Evolutionary conservation across 2,329 filamentous ascomycete genomes (phyloP).

Genomic region (Raffaelea ambrosiae): DNA sequence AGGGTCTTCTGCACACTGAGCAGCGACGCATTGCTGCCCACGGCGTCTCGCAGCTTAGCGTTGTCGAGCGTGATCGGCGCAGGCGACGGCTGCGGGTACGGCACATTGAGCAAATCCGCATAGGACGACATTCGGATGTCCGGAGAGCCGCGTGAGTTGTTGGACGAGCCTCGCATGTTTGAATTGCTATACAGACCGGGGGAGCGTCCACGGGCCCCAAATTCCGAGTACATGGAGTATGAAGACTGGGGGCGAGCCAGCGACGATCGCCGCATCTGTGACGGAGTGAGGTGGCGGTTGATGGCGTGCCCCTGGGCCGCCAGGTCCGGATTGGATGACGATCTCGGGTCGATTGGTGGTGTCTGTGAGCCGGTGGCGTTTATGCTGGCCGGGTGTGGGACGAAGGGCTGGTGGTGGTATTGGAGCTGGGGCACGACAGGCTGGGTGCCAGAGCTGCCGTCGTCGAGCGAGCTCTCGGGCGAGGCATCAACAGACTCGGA

Average conservation of each 20-base stretch:
- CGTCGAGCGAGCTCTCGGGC: conserved; percentile 41
- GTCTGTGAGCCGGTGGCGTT: conserved; percentile 8
- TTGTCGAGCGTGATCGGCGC: conserved; percentile 70
- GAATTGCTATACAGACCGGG: conserved; percentile 35
- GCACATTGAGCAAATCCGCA: conserved; percentile 54
- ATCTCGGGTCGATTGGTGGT: conserved; percentile 34
- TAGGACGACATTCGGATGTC: conserved; percentile 46
- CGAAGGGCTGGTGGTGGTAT: conserved; percentile 47
- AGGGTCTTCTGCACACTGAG: conserved; percentile 88
- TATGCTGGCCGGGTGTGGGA: conserved; percentile 16
- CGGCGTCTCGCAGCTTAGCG: conserved; percentile 63
- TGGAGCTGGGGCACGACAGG: conserved; percentile 46
- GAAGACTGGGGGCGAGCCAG: conserved; percentile 64
- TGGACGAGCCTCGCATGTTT: conserved; percentile 38
- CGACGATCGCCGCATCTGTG: conserved; percentile 45
- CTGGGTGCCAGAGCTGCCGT: conserved; percentile 23
- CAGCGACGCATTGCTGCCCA: conserved; percentile 85
- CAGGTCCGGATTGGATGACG: conserved; percentile 43
- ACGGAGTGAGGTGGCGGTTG: conserved; percentile 56
- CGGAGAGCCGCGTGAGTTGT: conserved; percentile 45
- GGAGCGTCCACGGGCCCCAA: conserved; percentile 54
- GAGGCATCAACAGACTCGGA: conserved; percentile 36
- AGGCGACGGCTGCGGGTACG: conserved; percentile 70
- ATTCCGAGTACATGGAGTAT: conserved; percentile 67
- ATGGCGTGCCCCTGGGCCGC: conserved; percentile 41